Conservation (phyloP, 495 filamentous ascomycete genomes). For the Aspergillus funiculosus region DNA sequence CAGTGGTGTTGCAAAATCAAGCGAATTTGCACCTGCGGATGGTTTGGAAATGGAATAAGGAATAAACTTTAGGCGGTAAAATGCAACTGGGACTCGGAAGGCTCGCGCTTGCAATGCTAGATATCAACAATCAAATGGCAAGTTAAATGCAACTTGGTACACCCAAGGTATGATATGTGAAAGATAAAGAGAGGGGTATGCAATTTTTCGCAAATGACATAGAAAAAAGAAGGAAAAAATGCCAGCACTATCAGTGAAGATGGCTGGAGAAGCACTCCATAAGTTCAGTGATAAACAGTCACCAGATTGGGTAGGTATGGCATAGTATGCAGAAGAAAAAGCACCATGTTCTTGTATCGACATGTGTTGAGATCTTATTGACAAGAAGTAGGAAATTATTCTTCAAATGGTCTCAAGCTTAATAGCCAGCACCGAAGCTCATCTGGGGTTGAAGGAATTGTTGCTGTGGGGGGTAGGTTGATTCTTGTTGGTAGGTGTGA, state of each 20-base stretch:
- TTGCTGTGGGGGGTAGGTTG: constrained; percentile 32
- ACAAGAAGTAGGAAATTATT: background rate
- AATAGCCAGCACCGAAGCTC: constrained; percentile 33
- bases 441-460: constrained; percentile 38
- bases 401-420: constrained; percentile 11
- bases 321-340: constrained; percentile 11
- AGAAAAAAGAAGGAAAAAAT: constrained; percentile 9
- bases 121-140: constrained; percentile 30
- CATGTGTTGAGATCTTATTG: constrained; percentile 14
- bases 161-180: constrained; percentile 30
- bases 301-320: constrained; percentile 19
- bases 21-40: constrained; percentile 7
- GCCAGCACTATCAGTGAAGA: constrained; percentile 5
- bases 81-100: constrained; percentile 39
- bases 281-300: constrained; percentile 13
- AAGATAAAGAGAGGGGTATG: constrained; percentile 39
- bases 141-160: constrained; percentile 37
- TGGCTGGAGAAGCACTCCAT: constrained; percentile 12
- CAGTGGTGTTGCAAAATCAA: background rate
- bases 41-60: constrained; percentile 15
- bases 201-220: constrained; percentile 35
- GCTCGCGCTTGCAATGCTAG: constrained; percentile 52
- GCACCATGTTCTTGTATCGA: constrained; percentile 9
- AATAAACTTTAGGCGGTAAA: constrained; percentile 22
- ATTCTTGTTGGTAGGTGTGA: constrained; percentile 37